Evolutionary conservation across 768 basidiomycete genomes (phyloP), one percentile per base, ranked within the genome.

Genomic region (Lactarius quietus): DNA sequence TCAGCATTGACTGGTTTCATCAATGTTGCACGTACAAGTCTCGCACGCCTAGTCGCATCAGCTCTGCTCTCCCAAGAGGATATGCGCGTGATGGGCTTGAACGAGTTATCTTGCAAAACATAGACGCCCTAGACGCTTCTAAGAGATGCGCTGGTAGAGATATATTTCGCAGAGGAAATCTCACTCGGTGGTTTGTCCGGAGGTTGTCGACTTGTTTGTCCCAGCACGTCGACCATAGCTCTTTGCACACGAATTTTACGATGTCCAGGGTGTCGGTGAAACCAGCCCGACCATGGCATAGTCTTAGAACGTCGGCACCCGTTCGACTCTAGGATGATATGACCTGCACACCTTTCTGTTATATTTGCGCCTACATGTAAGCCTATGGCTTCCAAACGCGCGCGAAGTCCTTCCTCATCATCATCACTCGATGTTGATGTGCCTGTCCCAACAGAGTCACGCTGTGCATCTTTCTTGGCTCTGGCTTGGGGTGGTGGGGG

Each of bases 151-250:
- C 56, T 28, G 55, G 26, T 36, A 7, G n/a, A 23, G 38, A n/a
- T 12, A 15, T 8, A 23, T 62, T 35, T 23, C 48, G 39, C 33
- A 29, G 31, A 9, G 3, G 36, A 35, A 58, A 48, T 78, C 86
- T 45, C 72, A 94, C 94, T 57, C 95, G 82, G 75, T 96, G 95
- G 74, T 98, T 98, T 18, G 95, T 98, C 53, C 95, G 85, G 64
- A 98, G 78, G 74, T 98, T 98, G 72, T 97, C 95, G 1, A 97
- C 92, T 74, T 96, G 95, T 73, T 95, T 95, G 59, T 94, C 91
- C 88, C 92, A 97, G 62, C 89, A 90, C 26, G 88, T 86, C 0
- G 85, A 80, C 92, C 95, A 98, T n/a, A 98, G 78, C 63, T 98
- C 95, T 73, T 98, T 98, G 79, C 95, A 98, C 63, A 98, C 83